Conservation (phyloP, 1,139 yeast genomes). For the Pichia sp. region DNA sequence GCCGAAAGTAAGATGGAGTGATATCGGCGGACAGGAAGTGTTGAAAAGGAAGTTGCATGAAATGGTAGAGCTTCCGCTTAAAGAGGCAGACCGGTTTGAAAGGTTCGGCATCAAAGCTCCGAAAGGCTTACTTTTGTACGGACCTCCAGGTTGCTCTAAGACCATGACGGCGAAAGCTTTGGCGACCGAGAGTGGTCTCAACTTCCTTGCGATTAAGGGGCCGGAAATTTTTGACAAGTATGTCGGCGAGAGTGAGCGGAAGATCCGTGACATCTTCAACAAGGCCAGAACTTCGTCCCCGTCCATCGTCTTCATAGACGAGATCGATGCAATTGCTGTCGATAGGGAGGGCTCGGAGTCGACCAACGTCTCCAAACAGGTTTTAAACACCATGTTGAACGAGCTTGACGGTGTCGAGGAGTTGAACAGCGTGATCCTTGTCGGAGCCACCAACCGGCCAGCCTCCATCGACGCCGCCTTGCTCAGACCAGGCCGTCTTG, state of each 20-base stretch:
- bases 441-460: slow-evolving; percentile 95
- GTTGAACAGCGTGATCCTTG: slow-evolving; percentile 82
- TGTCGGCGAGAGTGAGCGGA: slow-evolving; percentile 90
- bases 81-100: slow-evolving; percentile 72
- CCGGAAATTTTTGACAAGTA: slow-evolving; percentile 92
- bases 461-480: slow-evolving; percentile 88
- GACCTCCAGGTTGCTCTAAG: slow-evolving; percentile 97
- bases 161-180: slow-evolving; percentile 91
- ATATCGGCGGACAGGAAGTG: slow-evolving; percentile 91
- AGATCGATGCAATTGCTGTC: slow-evolving; percentile 85
- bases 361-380: slow-evolving; percentile 77
- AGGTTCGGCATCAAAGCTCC: slow-evolving; percentile 85
- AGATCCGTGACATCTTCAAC: slow-evolving; percentile 82
- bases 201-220: slow-evolving; percentile 90
- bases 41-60: slow-evolving; percentile 77
- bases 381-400: slow-evolving; percentile 79
- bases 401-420: slow-evolving; percentile 97
- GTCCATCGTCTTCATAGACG: slow-evolving; percentile 88
- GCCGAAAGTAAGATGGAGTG: slow-evolving; percentile 91
- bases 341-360: slow-evolving; percentile 58
- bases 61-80: slow-evolving; percentile 87
- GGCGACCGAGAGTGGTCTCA: slow-evolving; percentile 91
- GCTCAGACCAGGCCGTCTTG: slow-evolving; percentile 89
- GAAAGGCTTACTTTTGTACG: slow-evolving; percentile 82
- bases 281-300: slow-evolving; percentile 94